Evolutionary conservation across 495 filamentous ascomycete genomes (phyloP).

Genomic region (Bryoglossum gracile): DNA sequence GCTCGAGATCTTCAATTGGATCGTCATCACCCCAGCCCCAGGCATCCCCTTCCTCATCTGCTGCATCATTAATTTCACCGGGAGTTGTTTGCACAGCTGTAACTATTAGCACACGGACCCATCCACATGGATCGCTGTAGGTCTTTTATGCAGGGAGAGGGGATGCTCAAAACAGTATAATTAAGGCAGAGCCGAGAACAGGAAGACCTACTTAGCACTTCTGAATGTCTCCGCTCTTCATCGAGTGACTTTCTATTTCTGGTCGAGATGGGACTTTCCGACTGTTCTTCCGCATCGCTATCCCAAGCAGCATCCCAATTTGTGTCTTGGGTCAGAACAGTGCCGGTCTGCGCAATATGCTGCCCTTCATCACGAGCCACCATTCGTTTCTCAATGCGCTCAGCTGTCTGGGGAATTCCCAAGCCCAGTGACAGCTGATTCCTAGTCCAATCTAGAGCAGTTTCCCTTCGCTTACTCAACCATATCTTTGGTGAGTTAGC

Average conservation of each 20-base stretch:
- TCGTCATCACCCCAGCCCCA: conserved; percentile 55
- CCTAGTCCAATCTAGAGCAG: conserved; percentile 65
- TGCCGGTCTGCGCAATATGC: conserved; percentile 47
- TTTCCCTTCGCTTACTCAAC: conserved; percentile 77
- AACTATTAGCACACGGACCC: too few species aligned
- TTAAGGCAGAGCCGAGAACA: neutral
- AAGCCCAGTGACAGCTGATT: conserved; percentile 54
- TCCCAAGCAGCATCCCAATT: conserved; percentile 77
- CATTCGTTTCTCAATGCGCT: conserved; percentile 77
- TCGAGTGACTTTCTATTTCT: conserved; percentile 16
- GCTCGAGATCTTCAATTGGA: neutral
- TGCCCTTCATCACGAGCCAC: conserved; percentile 60
- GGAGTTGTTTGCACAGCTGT: too few species aligned
- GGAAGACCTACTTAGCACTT: neutral
- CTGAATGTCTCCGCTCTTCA: conserved; percentile 11
- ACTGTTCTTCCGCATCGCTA: conserved; percentile 42
- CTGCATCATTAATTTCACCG: too few species aligned
- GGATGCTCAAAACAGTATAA: neutral
- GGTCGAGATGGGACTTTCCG: conserved; percentile 1
- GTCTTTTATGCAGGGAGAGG: too few species aligned
- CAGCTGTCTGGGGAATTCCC: conserved; percentile 56
- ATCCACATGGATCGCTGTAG: too few species aligned
- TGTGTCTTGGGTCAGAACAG: conserved; percentile 39
- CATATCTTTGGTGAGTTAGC: conserved; percentile 71
- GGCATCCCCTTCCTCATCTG: conserved; percentile 39